Evolutionary conservation across 345 rosid genomes (phyloP).

Genomic region (Gossypium mustelinum): DNA sequence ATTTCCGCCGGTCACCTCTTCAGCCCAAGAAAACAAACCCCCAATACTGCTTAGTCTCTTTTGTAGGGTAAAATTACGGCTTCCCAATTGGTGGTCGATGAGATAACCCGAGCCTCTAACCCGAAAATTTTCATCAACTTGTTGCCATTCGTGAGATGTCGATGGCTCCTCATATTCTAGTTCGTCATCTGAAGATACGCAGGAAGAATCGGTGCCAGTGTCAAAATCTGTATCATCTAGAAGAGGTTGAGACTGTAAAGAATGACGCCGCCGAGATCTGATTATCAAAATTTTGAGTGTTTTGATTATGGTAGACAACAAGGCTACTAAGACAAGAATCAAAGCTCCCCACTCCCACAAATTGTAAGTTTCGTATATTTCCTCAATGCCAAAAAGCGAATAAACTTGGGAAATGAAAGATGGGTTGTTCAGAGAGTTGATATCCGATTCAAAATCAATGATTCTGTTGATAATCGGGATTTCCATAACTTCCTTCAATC

Average conservation of each 20-base stretch:
- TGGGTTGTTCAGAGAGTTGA: not conserved
- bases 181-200: conserved; percentile 30
- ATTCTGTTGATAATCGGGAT: not conserved
- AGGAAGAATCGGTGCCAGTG: conserved; percentile 37
- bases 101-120: conserved; percentile 38
- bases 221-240: conserved; percentile 29
- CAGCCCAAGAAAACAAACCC: conserved; percentile 39
- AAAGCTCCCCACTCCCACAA: conserved; percentile 73
- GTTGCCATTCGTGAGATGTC: conserved; percentile 23
- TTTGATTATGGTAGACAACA: conserved; percentile 43
- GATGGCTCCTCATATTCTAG: conserved; percentile 21
- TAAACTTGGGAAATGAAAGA: conserved; percentile 33
- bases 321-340: conserved; percentile 54
- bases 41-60: conserved; percentile 46
- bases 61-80: conserved; percentile 22
- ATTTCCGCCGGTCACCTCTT: conserved; percentile 39
- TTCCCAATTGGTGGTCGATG: conserved; percentile 21
- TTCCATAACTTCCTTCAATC: not conserved
- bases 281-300: conserved; percentile 41
- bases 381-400: conserved; percentile 30
- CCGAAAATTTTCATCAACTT: conserved; percentile 33
- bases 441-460: not conserved
- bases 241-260: conserved; percentile 22
- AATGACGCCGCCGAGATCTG: conserved; percentile 26
- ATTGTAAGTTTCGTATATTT: conserved; percentile 30